Conservation (phyloP, 768 basidiomycete genomes). For the Suillus decipiens region DNA sequence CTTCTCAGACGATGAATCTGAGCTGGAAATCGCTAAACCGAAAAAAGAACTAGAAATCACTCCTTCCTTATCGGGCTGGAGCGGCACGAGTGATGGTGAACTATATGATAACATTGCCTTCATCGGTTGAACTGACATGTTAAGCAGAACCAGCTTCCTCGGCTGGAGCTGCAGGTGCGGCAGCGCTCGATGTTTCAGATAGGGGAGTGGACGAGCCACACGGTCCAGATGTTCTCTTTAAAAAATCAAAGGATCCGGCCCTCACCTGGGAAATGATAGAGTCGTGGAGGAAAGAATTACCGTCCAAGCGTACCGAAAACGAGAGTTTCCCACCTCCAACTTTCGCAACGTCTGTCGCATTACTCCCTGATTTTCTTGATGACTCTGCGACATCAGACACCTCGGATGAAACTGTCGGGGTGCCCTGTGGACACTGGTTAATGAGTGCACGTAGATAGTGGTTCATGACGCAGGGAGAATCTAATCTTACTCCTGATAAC, state of each 20-base stretch:
- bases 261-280: constrained; percentile 34
- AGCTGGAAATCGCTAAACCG: background rate
- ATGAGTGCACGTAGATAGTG: constrained; percentile 15
- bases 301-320: constrained; percentile 15
- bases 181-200: constrained; percentile 24
- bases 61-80: constrained; percentile 35
- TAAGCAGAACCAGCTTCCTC: constrained; percentile 26
- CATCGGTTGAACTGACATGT: background rate
- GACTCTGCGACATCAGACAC: constrained; percentile 30
- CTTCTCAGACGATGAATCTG: constrained; percentile 9
- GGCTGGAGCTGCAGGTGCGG: constrained; percentile 17
- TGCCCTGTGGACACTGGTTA: constrained; percentile 34
- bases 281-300: constrained; percentile 32
- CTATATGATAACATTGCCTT: background rate
- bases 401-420: constrained; percentile 33
- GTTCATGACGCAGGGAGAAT: background rate
- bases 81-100: constrained; percentile 30
- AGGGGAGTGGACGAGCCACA: constrained; percentile 13
- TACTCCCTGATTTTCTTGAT: constrained; percentile 21
- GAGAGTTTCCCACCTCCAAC: constrained; percentile 9
- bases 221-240: constrained; percentile 17
- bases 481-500: background rate
- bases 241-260: constrained; percentile 24
- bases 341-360: background rate
- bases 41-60: background rate